Conservation (phyloP, 768 basidiomycete species). For the Pholiota microspora region DNA sequence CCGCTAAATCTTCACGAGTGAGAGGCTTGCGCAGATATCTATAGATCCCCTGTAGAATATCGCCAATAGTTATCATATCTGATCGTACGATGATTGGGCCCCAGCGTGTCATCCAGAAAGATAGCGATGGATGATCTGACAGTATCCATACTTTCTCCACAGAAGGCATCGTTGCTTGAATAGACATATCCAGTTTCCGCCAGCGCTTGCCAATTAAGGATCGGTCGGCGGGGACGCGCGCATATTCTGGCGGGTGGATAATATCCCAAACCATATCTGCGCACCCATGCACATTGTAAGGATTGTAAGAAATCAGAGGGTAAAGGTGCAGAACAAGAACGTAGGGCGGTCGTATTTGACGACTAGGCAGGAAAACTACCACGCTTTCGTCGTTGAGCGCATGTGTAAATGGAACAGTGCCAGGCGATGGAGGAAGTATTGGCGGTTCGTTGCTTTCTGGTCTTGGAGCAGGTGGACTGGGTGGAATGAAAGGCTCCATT, state of each 20-base stretch:
- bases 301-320: constrained; percentile 34
- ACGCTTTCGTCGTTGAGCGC: not conserved
- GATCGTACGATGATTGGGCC: constrained; percentile 42
- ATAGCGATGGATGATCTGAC: constrained; percentile 35
- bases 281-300: constrained; percentile 11
- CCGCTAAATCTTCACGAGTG: constrained; percentile 29
- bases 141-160: constrained; percentile 34
- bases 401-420: not conserved
- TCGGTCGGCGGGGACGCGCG: constrained; percentile 29
- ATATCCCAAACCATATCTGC: constrained; percentile 43
- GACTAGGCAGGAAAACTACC: not conserved
- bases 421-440: constrained; percentile 4
- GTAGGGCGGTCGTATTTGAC: not conserved
- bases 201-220: constrained; percentile 21
- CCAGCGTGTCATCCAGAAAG: constrained; percentile 45
- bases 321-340: constrained; percentile 11
- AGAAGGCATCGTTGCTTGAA: constrained; percentile 29
- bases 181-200: constrained; percentile 25
- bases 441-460: constrained; percentile 6
- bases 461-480: constrained; percentile 5
- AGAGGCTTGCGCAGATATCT: constrained; percentile 45
- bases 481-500: constrained; percentile 18
- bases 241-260: constrained; percentile 33
- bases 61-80: constrained; percentile 35
- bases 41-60: constrained; percentile 49